Percentiles rank a stretch among this genome's conserved stretches.
phyloP scores from a whole-genome alignment of 2,329 filamentous ascomycete species.

The Phyllosticta capitalensis region DNA sequence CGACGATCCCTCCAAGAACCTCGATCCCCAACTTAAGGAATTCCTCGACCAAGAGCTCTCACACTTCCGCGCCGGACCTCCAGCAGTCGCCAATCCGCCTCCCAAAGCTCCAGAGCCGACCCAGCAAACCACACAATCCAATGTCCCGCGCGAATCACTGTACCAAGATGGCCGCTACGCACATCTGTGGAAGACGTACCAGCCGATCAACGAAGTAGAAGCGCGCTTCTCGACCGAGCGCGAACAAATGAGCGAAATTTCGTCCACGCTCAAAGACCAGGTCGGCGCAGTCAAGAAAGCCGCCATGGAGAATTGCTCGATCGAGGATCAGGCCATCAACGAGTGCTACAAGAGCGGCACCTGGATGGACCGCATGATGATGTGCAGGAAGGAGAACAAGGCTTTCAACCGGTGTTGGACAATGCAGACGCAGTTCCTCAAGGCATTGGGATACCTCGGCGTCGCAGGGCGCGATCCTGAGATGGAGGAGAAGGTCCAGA shows the following conservation, averaged over 20 bases:
- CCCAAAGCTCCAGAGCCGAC: slow-evolving; percentile 5
- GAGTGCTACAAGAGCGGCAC: slow-evolving; percentile 66
- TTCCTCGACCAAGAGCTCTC: slow-evolving; percentile 71
- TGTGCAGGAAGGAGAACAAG: slow-evolving; percentile 71
- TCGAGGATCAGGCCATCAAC: slow-evolving; percentile 75
- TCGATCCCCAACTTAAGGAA: slow-evolving; percentile 75
- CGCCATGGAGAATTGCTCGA: slow-evolving; percentile 85
- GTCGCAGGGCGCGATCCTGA: slow-evolving; percentile 54
- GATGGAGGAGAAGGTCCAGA: slow-evolving; percentile 76
- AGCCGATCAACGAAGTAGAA: slow-evolving; percentile 60
- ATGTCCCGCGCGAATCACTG: slow-evolving; percentile 45
- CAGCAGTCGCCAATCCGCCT: slow-evolving; percentile 18
- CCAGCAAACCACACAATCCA: slow-evolving; percentile 20
- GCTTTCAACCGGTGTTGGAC: slow-evolving; percentile 79
- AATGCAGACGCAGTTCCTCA: slow-evolving; percentile 84
- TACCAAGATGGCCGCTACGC: slow-evolving; percentile 67
- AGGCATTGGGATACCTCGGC: slow-evolving; percentile 78
- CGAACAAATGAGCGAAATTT: slow-evolving; percentile 69
- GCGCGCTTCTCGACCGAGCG: slow-evolving; percentile 61
- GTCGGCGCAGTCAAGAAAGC: slow-evolving; percentile 67
- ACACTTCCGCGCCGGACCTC: slow-evolving; percentile 33
- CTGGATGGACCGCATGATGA: slow-evolving; percentile 58
- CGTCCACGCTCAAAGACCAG: slow-evolving; percentile 76
- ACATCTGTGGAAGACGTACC: slow-evolving; percentile 88
- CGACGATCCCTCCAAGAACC: slow-evolving; percentile 57